These are phyloP conservation scores for Suhomyces wounanorum DNA, from an alignment of 1,139 yeast genomes.

Conservation along the genomic window DNA sequence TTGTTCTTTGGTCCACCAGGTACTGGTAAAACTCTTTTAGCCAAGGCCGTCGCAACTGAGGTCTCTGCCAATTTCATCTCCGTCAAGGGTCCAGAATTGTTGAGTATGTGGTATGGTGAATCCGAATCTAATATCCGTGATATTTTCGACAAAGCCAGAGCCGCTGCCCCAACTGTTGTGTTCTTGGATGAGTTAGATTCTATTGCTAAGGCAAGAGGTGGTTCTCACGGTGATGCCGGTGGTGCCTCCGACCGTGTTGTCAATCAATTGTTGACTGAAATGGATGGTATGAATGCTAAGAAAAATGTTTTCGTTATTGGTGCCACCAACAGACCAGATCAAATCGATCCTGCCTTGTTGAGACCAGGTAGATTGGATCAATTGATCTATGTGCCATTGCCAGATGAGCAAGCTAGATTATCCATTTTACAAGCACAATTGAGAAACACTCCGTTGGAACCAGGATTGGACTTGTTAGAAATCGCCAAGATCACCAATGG, in stretches of 20 bases:
- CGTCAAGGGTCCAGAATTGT: constrained; percentile 95
- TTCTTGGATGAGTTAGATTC: constrained; percentile 97
- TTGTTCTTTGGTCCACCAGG: constrained; percentile 99
- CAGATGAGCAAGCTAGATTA: constrained; percentile 91
- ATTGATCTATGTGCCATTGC: constrained; percentile 96
- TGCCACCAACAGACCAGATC: constrained; percentile 99
- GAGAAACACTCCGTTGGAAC: constrained; percentile 98
- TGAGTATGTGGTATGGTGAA: constrained; percentile 99
- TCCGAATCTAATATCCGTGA: constrained; percentile 96
- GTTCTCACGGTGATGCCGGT: constrained; percentile 89
- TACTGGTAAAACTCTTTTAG: constrained; percentile 97
- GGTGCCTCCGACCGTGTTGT: constrained; percentile 99
- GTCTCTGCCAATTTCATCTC: constrained; percentile 96
- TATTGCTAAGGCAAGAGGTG: constrained; percentile 97
- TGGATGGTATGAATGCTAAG: constrained; percentile 99
- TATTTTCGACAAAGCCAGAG: constrained; percentile 96
- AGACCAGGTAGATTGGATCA: constrained; percentile 99
- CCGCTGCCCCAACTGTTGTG: constrained; percentile 98
- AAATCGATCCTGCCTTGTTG: constrained; percentile 96
- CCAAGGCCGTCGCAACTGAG: constrained; percentile 98
- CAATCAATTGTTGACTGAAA: constrained; percentile 95
- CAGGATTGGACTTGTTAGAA: constrained; percentile 84
- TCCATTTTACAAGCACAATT: constrained; percentile 94
- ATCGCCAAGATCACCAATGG: constrained; percentile 94
- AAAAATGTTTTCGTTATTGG: constrained; percentile 98